Evolutionary conservation across 2,329 filamentous ascomycete genomes (phyloP).

Genomic region (Penicillium verrucosum): DNA sequence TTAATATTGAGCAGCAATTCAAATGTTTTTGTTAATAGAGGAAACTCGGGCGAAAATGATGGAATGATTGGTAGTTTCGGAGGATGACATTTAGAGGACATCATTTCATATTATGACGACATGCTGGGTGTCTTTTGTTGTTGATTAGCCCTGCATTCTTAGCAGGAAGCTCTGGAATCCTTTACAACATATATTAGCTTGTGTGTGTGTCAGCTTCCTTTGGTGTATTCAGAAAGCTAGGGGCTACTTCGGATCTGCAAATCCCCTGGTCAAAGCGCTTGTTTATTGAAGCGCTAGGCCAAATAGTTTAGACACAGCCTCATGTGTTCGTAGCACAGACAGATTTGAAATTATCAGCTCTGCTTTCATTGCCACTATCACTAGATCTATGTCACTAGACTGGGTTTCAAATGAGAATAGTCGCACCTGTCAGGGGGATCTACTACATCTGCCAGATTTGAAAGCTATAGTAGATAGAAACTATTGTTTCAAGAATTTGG

Average conservation of each 20-base stretch:
- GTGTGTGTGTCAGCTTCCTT: neutral
- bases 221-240: neutral
- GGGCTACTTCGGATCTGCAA: constrained; percentile 11
- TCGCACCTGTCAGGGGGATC: neutral
- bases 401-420: neutral
- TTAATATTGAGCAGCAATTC: neutral
- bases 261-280: constrained; percentile 11
- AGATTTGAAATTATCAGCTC: neutral
- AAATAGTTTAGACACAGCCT: constrained; percentile 5
- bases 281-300: constrained; percentile 15
- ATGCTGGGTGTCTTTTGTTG: neutral
- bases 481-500: neutral
- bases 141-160: neutral
- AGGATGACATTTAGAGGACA: neutral
- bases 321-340: constrained; percentile 2
- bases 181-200: neutral
- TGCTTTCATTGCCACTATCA: neutral
- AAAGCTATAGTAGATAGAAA: neutral
- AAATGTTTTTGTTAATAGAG: neutral
- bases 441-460: neutral
- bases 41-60: neutral
- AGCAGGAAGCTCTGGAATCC: neutral
- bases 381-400: neutral
- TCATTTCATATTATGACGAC: neutral
- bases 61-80: neutral